Percentiles rank a stretch among this genome's conserved stretches.
Evolutionary conservation across 176 grass and related monocot species (phyloP).

Genomic region (Alloteropsis semialata): DNA sequence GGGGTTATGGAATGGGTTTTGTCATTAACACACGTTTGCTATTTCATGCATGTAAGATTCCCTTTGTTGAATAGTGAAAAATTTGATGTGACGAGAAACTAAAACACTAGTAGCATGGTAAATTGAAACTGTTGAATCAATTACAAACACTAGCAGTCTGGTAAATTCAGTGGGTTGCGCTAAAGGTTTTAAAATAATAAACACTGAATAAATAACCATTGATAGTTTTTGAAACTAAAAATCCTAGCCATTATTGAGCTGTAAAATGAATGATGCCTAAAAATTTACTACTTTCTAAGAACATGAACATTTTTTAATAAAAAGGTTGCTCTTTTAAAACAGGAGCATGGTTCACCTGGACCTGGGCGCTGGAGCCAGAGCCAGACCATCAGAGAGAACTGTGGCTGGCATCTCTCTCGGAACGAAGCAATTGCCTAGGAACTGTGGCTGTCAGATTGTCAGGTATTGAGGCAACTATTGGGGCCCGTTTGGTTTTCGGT

Average conservation of each 20-base stretch:
- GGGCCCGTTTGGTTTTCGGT: no score
- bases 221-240: not conserved
- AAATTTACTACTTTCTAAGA: not conserved
- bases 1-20: no score
- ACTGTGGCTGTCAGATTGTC: constrained; percentile 25
- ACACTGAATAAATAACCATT: not conserved
- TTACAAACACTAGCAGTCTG: not conserved
- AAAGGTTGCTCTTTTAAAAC: not conserved
- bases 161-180: not conserved
- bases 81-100: no score
- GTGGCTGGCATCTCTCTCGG: not conserved
- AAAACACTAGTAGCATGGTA: not conserved
- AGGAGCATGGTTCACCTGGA: not conserved
- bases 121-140: not conserved
- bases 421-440: constrained; percentile 5
- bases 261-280: not conserved
- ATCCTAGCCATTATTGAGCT: not conserved
- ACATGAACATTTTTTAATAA: not conserved
- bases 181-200: not conserved
- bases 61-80: no score
- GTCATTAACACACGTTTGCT: no score
- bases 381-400: not conserved
- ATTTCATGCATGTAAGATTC: no score
- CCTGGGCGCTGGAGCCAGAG: not conserved
- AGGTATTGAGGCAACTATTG: constrained; percentile 1